phyloP scores from a whole-genome alignment of 1,284 basidiomycete genomes.

The Exobasidium rhododendri region DNA sequence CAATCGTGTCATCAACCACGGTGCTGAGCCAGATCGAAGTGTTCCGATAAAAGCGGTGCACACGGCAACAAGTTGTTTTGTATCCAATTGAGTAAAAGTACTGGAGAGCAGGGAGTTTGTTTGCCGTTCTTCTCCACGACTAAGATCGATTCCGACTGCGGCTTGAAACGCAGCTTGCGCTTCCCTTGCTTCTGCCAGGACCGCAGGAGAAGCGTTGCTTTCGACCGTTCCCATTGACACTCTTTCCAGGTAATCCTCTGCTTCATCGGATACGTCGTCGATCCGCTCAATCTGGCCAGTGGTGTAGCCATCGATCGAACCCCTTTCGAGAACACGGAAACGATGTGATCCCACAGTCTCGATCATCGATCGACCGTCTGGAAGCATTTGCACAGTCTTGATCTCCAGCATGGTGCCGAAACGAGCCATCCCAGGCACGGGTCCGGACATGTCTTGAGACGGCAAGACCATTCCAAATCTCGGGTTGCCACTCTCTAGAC shows the following conservation, averaged over 20 bases:
- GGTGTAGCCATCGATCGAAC: slow-evolving; percentile 74
- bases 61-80: slow-evolving; percentile 68
- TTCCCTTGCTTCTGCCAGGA: neutral
- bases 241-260: slow-evolving; percentile 24
- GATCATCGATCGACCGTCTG: slow-evolving; percentile 84
- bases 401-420: slow-evolving; percentile 94
- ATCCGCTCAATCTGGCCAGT: slow-evolving; percentile 71
- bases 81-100: slow-evolving; percentile 56
- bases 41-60: slow-evolving; percentile 78
- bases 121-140: slow-evolving; percentile 6
- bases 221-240: slow-evolving; percentile 1
- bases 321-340: slow-evolving; percentile 76
- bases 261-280: slow-evolving; percentile 29
- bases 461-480: slow-evolving; percentile 86
- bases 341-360: slow-evolving; percentile 79
- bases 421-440: slow-evolving; percentile 62
- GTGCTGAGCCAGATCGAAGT: slow-evolving; percentile 75
- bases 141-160: slow-evolving; percentile 7
- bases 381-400: slow-evolving; percentile 75
- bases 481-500: slow-evolving; percentile 70
- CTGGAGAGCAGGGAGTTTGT: neutral
- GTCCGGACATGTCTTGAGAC: slow-evolving; percentile 54
- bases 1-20: slow-evolving; percentile 83
- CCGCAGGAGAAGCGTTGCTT: neutral
- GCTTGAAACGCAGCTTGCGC: slow-evolving; percentile 10